Evolutionary conservation across 2,329 filamentous ascomycete species (phyloP), one percentile per base, ranked within the genome.

Genomic region (Neopestalotiopsis clavispora): DNA sequence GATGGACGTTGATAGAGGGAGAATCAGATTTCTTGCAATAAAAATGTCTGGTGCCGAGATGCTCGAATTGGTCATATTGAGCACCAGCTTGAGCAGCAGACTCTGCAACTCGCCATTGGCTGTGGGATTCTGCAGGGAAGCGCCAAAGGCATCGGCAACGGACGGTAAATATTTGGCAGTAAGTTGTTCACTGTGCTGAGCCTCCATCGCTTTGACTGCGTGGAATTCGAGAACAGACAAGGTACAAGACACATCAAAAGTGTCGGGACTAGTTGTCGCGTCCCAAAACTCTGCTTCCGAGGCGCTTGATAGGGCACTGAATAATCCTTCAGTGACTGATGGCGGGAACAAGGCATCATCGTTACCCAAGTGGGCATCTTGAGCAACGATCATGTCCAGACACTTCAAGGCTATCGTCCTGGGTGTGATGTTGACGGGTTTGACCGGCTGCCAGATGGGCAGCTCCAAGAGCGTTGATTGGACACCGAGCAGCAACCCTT

Each of bases 41-140:
- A 97, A 94, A 3, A 88, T 83, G 38, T 89, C 86, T 56, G 93
- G 94, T 13, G 93, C 90, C 14, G 84, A 83, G 0, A 87, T 81
- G 70, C 93, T 92, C 73, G 94, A 93, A 81, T 97, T 97, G 9
- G 94, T 96, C 64, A 95, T 86, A 75, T 97, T 97, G 71, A 97
- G 87, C 45, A 93, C 91, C 4, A 98, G 85, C 68, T 93, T 90
- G 61, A 95, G 82, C 34, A 89, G 81, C 20, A 89, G 79, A 40
- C 78, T 82, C 62, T 83, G 82, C 7, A 84, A 74, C 4, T 80
- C 79, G 40, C 80, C 83, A 64, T 82, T 80, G 20, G 79, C 74
- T 12, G 78, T 76, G 10, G 76, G 70, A n/a, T 72, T 77, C 38
- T 72, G 73, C 38, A 85, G 75, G 3, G 81, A 80, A 2, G 80